Conservation (phyloP, 2,329 filamentous ascomycete genomes). For the Talaromyces verruculosus region DNA sequence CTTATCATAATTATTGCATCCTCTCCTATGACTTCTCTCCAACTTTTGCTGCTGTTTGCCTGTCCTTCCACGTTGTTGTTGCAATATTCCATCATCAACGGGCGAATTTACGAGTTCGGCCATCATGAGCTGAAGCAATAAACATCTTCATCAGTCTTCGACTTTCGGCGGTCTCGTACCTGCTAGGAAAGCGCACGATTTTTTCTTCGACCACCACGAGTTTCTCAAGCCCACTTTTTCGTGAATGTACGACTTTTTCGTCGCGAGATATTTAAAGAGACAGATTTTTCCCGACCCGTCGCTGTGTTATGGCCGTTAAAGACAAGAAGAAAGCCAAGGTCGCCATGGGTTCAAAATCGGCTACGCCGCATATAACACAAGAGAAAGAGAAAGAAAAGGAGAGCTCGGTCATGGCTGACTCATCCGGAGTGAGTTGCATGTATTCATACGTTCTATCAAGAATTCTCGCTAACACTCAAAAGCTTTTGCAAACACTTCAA, state of each 20-base stretch:
- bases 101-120: neutral
- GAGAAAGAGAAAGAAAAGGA: neutral
- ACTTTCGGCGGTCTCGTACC: neutral
- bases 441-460: neutral
- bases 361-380: neutral
- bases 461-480: slow-evolving; percentile 13
- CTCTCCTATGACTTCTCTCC: neutral
- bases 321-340: slow-evolving; percentile 13
- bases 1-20: neutral
- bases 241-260: neutral
- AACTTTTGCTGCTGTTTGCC: neutral
- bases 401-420: slow-evolving; percentile 14
- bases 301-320: slow-evolving; percentile 11
- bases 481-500: slow-evolving; percentile 47
- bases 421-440: slow-evolving; percentile 34
- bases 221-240: neutral
- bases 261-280: neutral
- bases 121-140: slow-evolving; percentile 13
- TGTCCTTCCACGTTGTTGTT: neutral
- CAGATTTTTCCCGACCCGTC: neutral
- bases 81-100: neutral
- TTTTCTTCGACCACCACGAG: neutral
- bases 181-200: neutral
- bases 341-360: slow-evolving; percentile 15
- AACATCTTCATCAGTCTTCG: slow-evolving; percentile 2